A percentile compares a stretch with the other conserved stretches of the same genome.
These are phyloP conservation scores for Coemansia sp. DNA, from an alignment of 192 early-diverging fungal species.

Conservation along the genomic window DNA sequence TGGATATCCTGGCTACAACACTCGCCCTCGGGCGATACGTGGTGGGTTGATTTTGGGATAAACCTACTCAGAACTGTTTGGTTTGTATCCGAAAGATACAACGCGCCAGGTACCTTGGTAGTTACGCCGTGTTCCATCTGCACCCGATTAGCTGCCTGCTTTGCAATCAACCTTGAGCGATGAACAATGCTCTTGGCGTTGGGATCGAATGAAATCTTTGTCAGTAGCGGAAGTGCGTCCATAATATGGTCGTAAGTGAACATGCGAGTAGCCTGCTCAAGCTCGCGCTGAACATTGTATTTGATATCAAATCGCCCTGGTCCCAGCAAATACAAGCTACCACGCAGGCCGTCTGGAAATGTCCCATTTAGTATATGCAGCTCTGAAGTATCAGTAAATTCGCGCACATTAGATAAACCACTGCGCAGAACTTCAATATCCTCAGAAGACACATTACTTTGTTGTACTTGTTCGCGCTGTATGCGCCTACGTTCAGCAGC, in stretches of 20 bases:
- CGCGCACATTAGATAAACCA: constrained; percentile 59
- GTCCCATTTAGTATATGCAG: constrained; percentile 57
- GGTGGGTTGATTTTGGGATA: constrained; percentile 59
- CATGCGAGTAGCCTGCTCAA: constrained; percentile 64
- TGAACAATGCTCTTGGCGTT: constrained; percentile 58
- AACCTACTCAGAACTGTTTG: constrained; percentile 68
- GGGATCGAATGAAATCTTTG: constrained; percentile 65
- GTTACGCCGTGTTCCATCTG: constrained; percentile 69
- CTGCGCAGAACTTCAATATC: constrained; percentile 43
- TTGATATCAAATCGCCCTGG: constrained; percentile 68
- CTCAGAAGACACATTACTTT: constrained; percentile 29
- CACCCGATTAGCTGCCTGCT: constrained; percentile 62
- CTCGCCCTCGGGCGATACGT: constrained; percentile 61
- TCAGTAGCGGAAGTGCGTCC: constrained; percentile 71
- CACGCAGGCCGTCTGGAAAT: constrained; percentile 65
- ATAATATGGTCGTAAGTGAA: constrained; percentile 72
- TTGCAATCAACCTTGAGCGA: constrained; percentile 61
- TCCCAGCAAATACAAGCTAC: constrained; percentile 65
- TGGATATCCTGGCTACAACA: constrained; percentile 65
- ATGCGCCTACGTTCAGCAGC: constrained; percentile 37
- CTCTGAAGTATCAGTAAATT: constrained; percentile 42
- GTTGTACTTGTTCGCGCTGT: constrained; percentile 35
- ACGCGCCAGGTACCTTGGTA: constrained; percentile 63
- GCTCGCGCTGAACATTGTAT: constrained; percentile 61
- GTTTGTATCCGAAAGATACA: constrained; percentile 67